Conservation (phyloP, 345 rosid genomes). For the Crucihimalaya himalaica region DNA sequence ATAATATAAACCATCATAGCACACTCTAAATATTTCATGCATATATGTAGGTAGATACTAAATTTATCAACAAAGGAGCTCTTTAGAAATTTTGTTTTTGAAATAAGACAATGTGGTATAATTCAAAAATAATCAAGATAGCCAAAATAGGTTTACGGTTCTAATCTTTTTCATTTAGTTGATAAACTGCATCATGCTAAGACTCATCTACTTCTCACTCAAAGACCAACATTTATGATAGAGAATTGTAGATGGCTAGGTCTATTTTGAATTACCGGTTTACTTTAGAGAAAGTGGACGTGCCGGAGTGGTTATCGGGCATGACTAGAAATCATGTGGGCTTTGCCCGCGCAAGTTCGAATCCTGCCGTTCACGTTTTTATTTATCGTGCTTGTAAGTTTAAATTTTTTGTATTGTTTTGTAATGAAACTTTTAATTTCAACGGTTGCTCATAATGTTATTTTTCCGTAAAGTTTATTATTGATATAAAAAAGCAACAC, state of each 20-base stretch:
- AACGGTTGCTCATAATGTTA: no score
- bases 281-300: conserved; percentile 10
- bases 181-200: background rate
- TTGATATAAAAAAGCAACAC: background rate
- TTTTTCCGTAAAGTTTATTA: no score
- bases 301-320: conserved; percentile 61
- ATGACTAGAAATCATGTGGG: conserved; percentile 93
- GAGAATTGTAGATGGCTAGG: background rate
- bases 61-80: background rate
- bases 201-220: background rate
- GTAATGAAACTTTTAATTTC: background rate
- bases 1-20: background rate
- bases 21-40: no score
- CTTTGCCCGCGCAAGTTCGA: conserved; percentile 90
- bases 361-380: conserved; percentile 53
- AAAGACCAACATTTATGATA: background rate
- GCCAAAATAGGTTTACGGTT: background rate
- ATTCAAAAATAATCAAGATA: no score
- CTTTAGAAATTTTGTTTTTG: no score
- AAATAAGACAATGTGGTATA: no score
- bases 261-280: background rate
- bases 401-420: background rate
- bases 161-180: background rate
- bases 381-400: conserved; percentile 29
- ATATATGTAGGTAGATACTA: no score